Percentiles rank a stretch among this genome's conserved stretches.
Conservation (phyloP, 306 rosid species). For the Vigna hirtella region DNA sequence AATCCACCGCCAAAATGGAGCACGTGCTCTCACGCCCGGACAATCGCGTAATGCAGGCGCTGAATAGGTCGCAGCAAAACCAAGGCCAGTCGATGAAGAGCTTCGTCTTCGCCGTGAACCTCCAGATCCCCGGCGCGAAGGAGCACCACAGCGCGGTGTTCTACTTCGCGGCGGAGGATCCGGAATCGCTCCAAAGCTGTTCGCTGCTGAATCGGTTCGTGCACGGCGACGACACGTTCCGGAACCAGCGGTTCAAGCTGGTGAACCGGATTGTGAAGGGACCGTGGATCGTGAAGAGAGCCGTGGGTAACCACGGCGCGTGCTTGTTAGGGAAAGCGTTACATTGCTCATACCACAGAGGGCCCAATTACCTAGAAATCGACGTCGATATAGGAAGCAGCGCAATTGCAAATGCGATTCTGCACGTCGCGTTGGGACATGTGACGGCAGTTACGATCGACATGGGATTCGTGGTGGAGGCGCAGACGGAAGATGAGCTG, state of each 20-base stretch:
- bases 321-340: conserved; percentile 85
- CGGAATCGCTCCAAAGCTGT: conserved; percentile 60
- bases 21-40: conserved; percentile 81
- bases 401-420: conserved; percentile 80
- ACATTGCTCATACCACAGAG: conserved; percentile 77
- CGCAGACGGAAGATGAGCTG: conserved; percentile 81
- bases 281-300: conserved; percentile 89
- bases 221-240: conserved; percentile 76
- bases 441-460: conserved; percentile 78
- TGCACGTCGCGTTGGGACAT: conserved; percentile 77
- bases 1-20: conserved; percentile 67
- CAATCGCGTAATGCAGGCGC: conserved; percentile 66
- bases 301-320: conserved; percentile 84
- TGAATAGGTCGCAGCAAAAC: conserved; percentile 65
- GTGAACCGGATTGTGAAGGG: conserved; percentile 93
- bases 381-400: conserved; percentile 91
- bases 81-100: conserved; percentile 63
- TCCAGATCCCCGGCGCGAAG: conserved; percentile 78
- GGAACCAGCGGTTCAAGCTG: conserved; percentile 85
- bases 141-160: conserved; percentile 90
- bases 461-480: conserved; percentile 87
- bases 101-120: conserved; percentile 83
- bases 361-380: conserved; percentile 73
- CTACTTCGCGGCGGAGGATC: conserved; percentile 79
- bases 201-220: conserved; percentile 75